These are phyloP conservation scores for Tetradesmus lagerheimii DNA, from an alignment of 139 green algal species.

Conservation along the genomic window DNA sequence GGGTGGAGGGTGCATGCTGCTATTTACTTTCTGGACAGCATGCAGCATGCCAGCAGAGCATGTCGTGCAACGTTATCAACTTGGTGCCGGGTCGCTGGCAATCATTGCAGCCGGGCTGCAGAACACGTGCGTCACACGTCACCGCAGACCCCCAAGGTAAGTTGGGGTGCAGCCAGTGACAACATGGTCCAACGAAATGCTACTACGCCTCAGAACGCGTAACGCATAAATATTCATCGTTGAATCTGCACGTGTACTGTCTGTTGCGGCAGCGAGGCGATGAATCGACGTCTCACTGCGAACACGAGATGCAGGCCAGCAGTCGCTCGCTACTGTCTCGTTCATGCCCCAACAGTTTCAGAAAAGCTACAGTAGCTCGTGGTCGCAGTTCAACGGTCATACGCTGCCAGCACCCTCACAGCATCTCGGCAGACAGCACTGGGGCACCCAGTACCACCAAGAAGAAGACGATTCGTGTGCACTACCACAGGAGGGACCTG, in stretches of 20 bases:
- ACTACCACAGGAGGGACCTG: conserved; percentile 55
- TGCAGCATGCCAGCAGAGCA: too few relatives aligned
- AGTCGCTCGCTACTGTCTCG: not conserved
- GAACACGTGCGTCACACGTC: too few relatives aligned
- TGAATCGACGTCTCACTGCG: not conserved
- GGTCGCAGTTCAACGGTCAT: not conserved
- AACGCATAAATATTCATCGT: not conserved
- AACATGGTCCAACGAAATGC: not conserved
- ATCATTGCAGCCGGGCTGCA: too few relatives aligned
- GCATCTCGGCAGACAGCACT: not conserved
- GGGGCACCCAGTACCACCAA: not conserved
- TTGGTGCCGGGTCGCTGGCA: too few relatives aligned
- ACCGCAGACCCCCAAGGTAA: too few relatives aligned
- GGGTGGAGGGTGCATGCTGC: too few relatives aligned
- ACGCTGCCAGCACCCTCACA: not conserved
- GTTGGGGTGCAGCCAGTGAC: not conserved
- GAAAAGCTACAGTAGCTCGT: not conserved
- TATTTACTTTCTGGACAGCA: too few relatives aligned
- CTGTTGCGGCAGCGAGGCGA: not conserved
- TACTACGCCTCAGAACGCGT: not conserved
- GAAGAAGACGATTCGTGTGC: conserved; percentile 22
- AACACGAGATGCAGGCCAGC: not conserved
- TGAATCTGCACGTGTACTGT: not conserved
- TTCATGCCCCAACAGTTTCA: not conserved
- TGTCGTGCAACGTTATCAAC: too few relatives aligned